phyloP scores from a whole-genome alignment of 176 grass and related monocot genomes.

The Sorghum bicolor region DNA sequence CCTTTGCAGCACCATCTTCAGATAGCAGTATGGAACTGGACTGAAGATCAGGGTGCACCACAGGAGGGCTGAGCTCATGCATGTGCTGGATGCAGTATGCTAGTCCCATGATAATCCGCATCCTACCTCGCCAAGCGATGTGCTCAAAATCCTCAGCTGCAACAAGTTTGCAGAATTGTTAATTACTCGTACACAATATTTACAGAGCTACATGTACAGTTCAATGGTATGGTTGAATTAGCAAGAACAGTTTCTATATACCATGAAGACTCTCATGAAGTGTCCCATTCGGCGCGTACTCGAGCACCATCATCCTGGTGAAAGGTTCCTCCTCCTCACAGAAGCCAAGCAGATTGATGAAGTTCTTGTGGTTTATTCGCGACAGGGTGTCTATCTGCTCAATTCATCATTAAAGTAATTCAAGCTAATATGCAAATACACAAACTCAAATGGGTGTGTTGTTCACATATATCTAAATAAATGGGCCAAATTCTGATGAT shows the following conservation, averaged over 20 bases:
- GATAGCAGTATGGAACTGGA: conserved; percentile 59
- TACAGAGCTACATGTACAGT: not conserved
- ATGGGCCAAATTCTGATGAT: not conserved
- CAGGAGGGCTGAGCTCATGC: conserved; percentile 63
- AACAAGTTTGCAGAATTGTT: not conserved
- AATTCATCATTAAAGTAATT: not conserved
- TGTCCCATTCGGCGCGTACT: conserved; percentile 70
- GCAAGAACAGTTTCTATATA: conserved; percentile 3
- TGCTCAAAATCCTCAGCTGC: conserved; percentile 67
- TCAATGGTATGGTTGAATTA: not conserved
- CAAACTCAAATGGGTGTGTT: not conserved
- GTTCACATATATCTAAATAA: not conserved
- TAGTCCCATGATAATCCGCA: conserved; percentile 72
- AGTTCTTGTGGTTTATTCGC: conserved; percentile 86
- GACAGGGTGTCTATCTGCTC: conserved; percentile 67
- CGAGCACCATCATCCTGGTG: conserved; percentile 79
- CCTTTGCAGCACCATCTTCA: conserved; percentile 81
- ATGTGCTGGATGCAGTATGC: conserved; percentile 79
- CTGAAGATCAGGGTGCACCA: conserved; percentile 56
- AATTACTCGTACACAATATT: too few relatives aligned
- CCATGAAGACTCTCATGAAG: conserved; percentile 74
- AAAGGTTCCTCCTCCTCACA: conserved; percentile 88
- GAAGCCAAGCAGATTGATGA: conserved; percentile 70
- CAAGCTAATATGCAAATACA: not conserved
- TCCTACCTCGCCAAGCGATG: conserved; percentile 65